Percentiles rank a stretch among this genome's conserved stretches.
phyloP scores from a whole-genome alignment of 2,329 filamentous ascomycete genomes.

The Calonectria pteridis region DNA sequence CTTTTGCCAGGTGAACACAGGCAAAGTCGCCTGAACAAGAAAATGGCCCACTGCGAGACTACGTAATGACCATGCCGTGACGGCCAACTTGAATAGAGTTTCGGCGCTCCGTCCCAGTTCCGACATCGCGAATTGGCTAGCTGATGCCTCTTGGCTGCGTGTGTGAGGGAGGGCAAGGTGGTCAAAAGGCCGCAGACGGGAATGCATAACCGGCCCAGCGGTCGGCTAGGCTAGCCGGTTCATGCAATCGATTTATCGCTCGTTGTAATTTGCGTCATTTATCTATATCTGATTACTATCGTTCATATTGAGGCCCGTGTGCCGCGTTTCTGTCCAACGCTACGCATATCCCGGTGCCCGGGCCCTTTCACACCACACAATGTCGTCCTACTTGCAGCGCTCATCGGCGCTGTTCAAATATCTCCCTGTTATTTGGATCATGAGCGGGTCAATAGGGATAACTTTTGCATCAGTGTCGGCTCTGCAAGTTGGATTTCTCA shows the following conservation, averaged over 20 bases:
- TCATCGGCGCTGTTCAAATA: background rate
- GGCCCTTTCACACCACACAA: background rate
- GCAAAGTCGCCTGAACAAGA: background rate
- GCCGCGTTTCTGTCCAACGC: background rate
- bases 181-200: background rate
- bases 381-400: background rate
- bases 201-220: background rate
- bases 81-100: background rate
- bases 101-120: background rate
- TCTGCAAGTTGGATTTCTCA: background rate
- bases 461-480: slow-evolving; percentile 1
- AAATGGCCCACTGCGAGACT: background rate
- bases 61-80: background rate
- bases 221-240: background rate
- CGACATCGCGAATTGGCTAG: background rate
- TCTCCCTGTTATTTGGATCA: background rate
- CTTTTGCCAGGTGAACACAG: background rate
- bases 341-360: background rate
- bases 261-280: background rate
- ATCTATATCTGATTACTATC: background rate
- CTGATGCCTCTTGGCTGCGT: background rate
- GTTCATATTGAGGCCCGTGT: background rate
- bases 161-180: background rate
- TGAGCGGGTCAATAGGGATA: background rate
- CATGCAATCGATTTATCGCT: too few relatives aligned